Percentiles rank a stretch among this genome's conserved stretches.
phyloP scores from a whole-genome alignment of 257 asterid species.

The Asclepias syriaca region DNA sequence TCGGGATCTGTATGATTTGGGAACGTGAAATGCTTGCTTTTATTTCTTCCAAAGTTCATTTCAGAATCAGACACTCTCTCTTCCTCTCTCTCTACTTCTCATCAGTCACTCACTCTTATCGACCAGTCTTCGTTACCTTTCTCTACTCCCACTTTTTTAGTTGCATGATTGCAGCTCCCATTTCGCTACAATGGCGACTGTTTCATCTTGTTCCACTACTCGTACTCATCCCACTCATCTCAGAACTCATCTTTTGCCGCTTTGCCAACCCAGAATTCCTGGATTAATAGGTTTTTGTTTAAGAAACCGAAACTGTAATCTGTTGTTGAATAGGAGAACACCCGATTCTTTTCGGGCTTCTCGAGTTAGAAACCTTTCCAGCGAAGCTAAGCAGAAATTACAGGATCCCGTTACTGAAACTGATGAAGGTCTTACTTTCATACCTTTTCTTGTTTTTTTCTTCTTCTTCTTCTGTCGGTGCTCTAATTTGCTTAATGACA shows the following conservation, averaged over 20 bases:
- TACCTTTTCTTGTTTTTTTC: not conserved
- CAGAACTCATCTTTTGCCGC: conserved; percentile 20
- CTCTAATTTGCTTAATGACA: not conserved
- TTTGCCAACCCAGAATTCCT: conserved; percentile 26
- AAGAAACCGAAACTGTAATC: conserved; percentile 31
- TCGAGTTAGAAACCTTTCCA: conserved; percentile 41
- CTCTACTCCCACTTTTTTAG: not conserved
- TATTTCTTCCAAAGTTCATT: not conserved
- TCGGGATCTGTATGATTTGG: conserved; percentile 2
- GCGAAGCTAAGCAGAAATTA: conserved; percentile 39
- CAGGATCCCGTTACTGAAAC: conserved; percentile 33
- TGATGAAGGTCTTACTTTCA: conserved; percentile 5
- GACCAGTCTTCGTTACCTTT: not conserved
- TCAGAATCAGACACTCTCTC: not conserved
- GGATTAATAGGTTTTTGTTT: conserved; percentile 39
- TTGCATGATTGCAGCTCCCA: not conserved
- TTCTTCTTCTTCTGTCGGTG: not conserved
- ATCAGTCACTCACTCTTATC: not conserved
- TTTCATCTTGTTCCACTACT: conserved; percentile 27
- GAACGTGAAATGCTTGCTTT: conserved; percentile 12
- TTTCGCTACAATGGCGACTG: conserved; percentile 39
- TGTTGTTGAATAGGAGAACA: conserved; percentile 26
- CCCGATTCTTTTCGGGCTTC: conserved; percentile 24
- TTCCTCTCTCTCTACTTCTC: not conserved
- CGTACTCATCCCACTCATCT: conserved; percentile 16